Base-by-base conservation (phyloP, 495 filamentous ascomycete species). In the Haplographium delicatum region DNA sequence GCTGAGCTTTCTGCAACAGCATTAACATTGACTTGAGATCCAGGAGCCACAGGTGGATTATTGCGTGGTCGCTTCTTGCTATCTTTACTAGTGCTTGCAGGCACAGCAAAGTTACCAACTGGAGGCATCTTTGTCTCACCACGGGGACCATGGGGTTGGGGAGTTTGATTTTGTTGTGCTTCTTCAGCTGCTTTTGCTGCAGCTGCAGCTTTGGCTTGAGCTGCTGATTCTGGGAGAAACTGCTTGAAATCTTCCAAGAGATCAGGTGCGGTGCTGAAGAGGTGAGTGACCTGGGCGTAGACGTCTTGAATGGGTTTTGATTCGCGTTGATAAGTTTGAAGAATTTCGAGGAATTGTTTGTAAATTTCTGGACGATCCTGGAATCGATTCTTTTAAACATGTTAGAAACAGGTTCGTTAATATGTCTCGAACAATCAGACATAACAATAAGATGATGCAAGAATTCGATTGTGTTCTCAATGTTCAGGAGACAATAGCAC, bases 291-390 rank as follows among this genome's bases (percentile, higher is more conserved):
- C 69, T 99, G 94, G 2, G 88, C 85, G 61, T 99, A 97, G 5
- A 99, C 94, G 69, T 99, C 94, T 63, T 95, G 89, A 20, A 99
- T 99, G 0, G 94, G 94, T 64, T 96, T 97, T 30, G 91, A 94
- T 59, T 99, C 94, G 45, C 94, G 81, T 66, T 99, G 94, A 62
- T 99, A 99, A 1, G 94, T 99, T 66, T 99, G 94, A 35, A 99
- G 71, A 23, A 99, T 99, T 64, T 99, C 94, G 6, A 99, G 79
- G 63, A 99, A 99, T 60, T 97, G 89, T 61, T 99, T 99, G 72
- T 99, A 99, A 47, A 97, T 97, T 61, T 99, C 94, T 6, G 94
- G 94, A 51, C 93, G 88, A 56, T 84, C 80, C 38, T 93, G 80
- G 65, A 96, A 99, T 33, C 94, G 93, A 63, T 96, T 99, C 93